These are phyloP conservation scores for Carex arenaria DNA, from an alignment of 202 grass and related monocot genomes.

Conservation along the genomic window DNA sequence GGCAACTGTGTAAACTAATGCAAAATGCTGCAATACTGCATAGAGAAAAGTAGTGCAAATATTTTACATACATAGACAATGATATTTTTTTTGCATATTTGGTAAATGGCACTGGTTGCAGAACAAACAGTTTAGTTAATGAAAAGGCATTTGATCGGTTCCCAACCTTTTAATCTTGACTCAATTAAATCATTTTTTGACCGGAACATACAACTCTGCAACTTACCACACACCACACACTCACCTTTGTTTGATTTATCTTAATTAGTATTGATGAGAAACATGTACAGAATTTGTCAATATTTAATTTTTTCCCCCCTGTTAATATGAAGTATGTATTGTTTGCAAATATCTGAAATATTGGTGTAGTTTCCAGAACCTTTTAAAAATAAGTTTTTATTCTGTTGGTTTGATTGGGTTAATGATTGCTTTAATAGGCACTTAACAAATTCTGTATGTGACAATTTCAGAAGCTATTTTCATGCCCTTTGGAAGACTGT, in stretches of 20 bases:
- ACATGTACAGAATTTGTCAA: not conserved
- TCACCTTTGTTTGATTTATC: no score
- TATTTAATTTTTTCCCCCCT: not conserved
- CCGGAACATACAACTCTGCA: no score
- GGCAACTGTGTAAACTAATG: not conserved
- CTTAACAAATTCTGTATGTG: not conserved
- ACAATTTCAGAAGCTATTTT: conserved; percentile 46
- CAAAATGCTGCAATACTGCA: not conserved
- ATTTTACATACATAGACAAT: no score
- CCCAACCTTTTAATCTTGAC: no score
- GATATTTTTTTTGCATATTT: no score
- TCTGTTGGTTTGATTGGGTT: not conserved
- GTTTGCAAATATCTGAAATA: not conserved
- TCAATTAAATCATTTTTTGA: no score
- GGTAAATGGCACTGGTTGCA: no score
- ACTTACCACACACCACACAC: no score
- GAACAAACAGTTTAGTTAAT: no score
- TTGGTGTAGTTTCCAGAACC: not conserved
- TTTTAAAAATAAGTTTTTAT: not conserved
- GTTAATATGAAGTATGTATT: not conserved
- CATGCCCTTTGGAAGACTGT: conserved; percentile 67
- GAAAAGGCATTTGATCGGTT: no score
- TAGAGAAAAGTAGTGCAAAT: no score
- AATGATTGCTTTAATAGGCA: not conserved
- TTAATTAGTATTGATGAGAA: not conserved